Evolutionary conservation across 2,329 filamentous ascomycete genomes (phyloP).

Genomic region (Biscogniauxia mediterranea): DNA sequence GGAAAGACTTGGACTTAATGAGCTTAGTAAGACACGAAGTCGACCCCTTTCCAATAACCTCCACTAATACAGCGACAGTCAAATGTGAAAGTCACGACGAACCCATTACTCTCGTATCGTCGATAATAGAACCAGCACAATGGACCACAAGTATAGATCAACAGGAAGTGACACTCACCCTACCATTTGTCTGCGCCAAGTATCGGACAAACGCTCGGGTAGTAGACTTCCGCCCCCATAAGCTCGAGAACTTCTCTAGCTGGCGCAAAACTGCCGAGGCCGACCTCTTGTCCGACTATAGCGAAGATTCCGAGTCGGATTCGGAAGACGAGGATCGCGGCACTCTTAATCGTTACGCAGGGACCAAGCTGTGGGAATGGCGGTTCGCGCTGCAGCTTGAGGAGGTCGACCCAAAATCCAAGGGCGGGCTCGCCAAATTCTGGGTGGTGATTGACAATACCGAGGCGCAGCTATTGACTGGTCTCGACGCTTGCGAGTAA

Average conservation of each 20-base stretch:
- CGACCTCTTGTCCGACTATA: slow-evolving; percentile 48
- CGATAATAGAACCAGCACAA: slow-evolving; percentile 39
- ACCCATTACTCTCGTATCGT: slow-evolving; percentile 34
- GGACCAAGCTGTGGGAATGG: slow-evolving; percentile 70
- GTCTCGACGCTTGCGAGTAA: slow-evolving; percentile 47
- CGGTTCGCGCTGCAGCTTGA: slow-evolving; percentile 77
- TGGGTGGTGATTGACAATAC: slow-evolving; percentile 67
- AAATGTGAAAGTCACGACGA: slow-evolving; percentile 45
- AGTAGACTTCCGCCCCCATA: slow-evolving; percentile 73
- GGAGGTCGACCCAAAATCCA: slow-evolving; percentile 50
- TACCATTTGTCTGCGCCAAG: slow-evolving; percentile 74
- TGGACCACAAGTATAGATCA: slow-evolving; percentile 45
- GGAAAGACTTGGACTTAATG: slow-evolving; percentile 32
- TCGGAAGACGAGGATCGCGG: slow-evolving; percentile 29
- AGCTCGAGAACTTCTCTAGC: slow-evolving; percentile 68
- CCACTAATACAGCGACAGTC: slow-evolving; percentile 36
- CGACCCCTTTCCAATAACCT: background rate
- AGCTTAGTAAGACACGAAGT: slow-evolving; percentile 22
- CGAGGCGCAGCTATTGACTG: slow-evolving; percentile 48
- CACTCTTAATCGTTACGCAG: slow-evolving; percentile 25
- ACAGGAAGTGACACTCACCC: slow-evolving; percentile 33
- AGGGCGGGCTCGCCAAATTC: slow-evolving; percentile 46
- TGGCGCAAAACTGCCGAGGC: slow-evolving; percentile 46
- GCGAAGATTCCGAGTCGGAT: slow-evolving; percentile 32
- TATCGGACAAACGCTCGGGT: slow-evolving; percentile 73